Evolutionary conservation across 768 basidiomycete genomes (phyloP).

Genomic region (Sporobolomyces pararoseus): DNA sequence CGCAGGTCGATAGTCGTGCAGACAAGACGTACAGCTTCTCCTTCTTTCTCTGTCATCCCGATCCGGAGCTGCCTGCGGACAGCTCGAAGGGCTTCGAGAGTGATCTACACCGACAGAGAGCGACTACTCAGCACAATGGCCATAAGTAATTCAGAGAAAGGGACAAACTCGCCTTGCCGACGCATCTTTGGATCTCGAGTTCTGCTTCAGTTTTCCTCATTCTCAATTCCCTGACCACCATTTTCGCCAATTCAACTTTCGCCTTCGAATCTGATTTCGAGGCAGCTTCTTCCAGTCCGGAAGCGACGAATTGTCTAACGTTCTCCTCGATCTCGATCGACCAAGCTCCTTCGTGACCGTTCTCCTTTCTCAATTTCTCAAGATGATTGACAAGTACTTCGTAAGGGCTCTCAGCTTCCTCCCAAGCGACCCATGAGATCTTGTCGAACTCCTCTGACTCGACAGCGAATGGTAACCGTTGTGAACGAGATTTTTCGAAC

Average conservation of each 20-base stretch:
- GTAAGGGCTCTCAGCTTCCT: conserved; percentile 20
- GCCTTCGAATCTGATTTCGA: neutral
- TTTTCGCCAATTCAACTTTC: conserved; percentile 7
- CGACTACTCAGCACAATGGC: neutral
- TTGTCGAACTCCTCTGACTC: neutral
- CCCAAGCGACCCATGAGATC: conserved; percentile 24
- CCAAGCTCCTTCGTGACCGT: neutral
- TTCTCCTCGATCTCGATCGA: conserved; percentile 30
- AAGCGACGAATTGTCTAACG: conserved; percentile 14
- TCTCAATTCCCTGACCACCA: conserved; percentile 17
- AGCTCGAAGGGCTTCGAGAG: conserved; percentile 14
- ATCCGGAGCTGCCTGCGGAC: conserved; percentile 13
- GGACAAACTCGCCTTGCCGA: conserved; percentile 9
- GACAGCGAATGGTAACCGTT: conserved; percentile 22
- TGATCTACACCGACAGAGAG: neutral
- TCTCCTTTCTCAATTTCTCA: neutral
- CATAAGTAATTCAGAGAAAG: neutral
- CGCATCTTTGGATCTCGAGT: conserved; percentile 17
- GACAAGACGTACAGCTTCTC: conserved; percentile 10
- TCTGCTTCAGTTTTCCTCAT: conserved; percentile 28
- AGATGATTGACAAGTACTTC: conserved; percentile 13
- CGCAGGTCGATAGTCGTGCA: neutral
- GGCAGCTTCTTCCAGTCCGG: neutral
- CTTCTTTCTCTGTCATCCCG: conserved; percentile 34
- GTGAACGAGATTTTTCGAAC: conserved; percentile 25